These are phyloP conservation scores for Macrophomina pseudophaseolina DNA, from an alignment of 2,329 filamentous ascomycete species.

Conservation along the genomic window DNA sequence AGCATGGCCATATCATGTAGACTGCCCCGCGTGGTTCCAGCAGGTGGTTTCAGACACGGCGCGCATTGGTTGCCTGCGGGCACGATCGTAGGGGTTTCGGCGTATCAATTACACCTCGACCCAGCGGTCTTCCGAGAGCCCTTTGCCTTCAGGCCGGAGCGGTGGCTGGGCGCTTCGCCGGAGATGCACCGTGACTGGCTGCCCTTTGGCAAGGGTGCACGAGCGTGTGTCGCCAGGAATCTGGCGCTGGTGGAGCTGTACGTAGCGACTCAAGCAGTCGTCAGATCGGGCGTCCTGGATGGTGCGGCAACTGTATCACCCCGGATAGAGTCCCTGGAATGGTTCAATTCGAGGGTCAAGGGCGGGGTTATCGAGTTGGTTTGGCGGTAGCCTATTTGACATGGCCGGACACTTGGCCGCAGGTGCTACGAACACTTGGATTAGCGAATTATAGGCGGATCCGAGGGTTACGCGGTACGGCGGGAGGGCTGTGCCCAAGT, in stretches of 20 bases:
- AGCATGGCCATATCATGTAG: not conserved
- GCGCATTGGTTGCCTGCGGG: not conserved
- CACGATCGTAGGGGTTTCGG: constrained; percentile 37
- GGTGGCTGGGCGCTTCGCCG: constrained; percentile 35
- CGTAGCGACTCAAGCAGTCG: constrained; percentile 36
- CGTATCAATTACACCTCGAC: constrained; percentile 41
- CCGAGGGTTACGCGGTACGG: too few relatives aligned
- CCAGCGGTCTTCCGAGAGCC: constrained; percentile 34
- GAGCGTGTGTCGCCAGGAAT: constrained; percentile 36
- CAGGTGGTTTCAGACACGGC: not conserved
- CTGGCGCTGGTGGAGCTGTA: constrained; percentile 33
- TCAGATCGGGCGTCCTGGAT: constrained; percentile 49
- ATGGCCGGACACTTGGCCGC: too few relatives aligned
- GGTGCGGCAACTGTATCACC: constrained; percentile 49
- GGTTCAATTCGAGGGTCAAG: constrained; percentile 61
- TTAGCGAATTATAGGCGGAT: too few relatives aligned
- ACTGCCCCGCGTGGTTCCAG: not conserved
- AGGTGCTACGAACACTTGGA: too few relatives aligned
- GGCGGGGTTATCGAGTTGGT: constrained; percentile 53
- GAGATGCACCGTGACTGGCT: not conserved
- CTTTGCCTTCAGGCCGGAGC: constrained; percentile 42
- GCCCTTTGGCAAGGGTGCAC: constrained; percentile 33
- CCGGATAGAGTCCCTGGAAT: constrained; percentile 56
- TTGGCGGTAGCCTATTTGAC: not conserved
- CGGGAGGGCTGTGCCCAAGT: too few relatives aligned